Base-by-base conservation (phyloP, 2,329 filamentous ascomycete species). In the Diaporthe humulicola region DNA sequence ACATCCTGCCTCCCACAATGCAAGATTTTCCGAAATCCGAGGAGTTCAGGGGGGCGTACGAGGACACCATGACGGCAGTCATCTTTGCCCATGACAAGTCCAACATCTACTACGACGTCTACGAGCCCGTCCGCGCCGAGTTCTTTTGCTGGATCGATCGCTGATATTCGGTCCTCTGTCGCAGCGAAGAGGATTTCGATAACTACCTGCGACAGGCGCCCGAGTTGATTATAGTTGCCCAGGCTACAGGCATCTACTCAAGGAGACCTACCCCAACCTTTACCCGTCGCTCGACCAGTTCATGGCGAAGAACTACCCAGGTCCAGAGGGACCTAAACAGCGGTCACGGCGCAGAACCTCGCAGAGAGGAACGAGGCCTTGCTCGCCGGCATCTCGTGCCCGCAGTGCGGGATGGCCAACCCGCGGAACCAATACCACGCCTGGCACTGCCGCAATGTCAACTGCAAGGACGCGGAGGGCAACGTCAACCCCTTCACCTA, bases 401-500 rank as follows among this genome's bases (percentile, higher is more conserved):
- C 71, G 0, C 12, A 38, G 12, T 73, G 71, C n/a, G 71, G 71
- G 17, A 38, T 73, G 28, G 25, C 52, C 12, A 67, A 67, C 19
- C 19, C 48, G 17, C 22, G 71, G 19, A 7, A 67, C 1, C 45
- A 40, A 3, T 73, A 54, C 28, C 71, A 73, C 48, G 36, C 40
- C 7, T 73, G 71, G 71, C n/a, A 56, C 42, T 72, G 71, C 45
- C 48, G 71, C 10, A 73, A 66, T 25, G 25, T 25, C 0, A n/a
- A 30, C 14, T 73, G 58, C 58, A 10, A 45, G 17, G 45, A 52
- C 22, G 30, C 22, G 2, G 30, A 25, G 1, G 64, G 64, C 8
- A 36, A 28, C 9, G 30, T 28, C 22, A 52, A 38, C 6, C 28
- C 45, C 15, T 73, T 73, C 36, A 25, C 14, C 19, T 45, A 56